Conservation (phyloP, 768 basidiomycete genomes). For the Leccinum subgranulosum region DNA sequence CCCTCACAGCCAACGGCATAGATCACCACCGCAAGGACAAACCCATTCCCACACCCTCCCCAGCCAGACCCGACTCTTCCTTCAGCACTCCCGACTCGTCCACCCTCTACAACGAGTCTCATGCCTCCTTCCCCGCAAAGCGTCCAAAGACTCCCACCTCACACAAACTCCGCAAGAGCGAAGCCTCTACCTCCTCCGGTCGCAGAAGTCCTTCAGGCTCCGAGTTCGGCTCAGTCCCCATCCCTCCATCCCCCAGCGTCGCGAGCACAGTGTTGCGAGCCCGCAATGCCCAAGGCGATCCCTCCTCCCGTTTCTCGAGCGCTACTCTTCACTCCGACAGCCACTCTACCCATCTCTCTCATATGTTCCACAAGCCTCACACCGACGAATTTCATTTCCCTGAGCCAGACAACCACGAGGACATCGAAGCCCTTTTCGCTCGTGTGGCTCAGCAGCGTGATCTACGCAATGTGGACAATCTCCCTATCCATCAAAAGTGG, state of each 20-base stretch:
- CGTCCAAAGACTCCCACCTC: conserved; percentile 34
- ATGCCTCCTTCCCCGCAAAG: conserved; percentile 35
- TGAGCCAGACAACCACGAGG: conserved; percentile 70
- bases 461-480: conserved; percentile 53
- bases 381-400: conserved; percentile 68
- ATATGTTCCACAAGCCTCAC: conserved; percentile 53
- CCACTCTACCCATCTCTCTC: conserved; percentile 41
- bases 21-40: conserved; percentile 60
- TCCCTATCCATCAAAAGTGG: conserved; percentile 88
- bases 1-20: conserved; percentile 66
- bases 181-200: conserved; percentile 51
- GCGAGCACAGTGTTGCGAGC: conserved; percentile 45
- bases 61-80: conserved; percentile 49
- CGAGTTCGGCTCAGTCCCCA: conserved; percentile 51
- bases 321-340: conserved; percentile 43
- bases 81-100: conserved; percentile 56
- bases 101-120: conserved; percentile 53
- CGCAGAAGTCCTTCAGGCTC: conserved; percentile 46
- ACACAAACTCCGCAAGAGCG: conserved; percentile 45
- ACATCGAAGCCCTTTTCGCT: conserved; percentile 80
- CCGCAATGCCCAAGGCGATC: conserved; percentile 53
- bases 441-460: conserved; percentile 71
- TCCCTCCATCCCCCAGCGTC: conserved; percentile 30
- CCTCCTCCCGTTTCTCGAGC: conserved; percentile 58
- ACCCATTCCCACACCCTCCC: conserved; percentile 24